These are phyloP conservation scores for Solanum etuberosum DNA, from an alignment of 257 asterid species.

Conservation along the genomic window DNA sequence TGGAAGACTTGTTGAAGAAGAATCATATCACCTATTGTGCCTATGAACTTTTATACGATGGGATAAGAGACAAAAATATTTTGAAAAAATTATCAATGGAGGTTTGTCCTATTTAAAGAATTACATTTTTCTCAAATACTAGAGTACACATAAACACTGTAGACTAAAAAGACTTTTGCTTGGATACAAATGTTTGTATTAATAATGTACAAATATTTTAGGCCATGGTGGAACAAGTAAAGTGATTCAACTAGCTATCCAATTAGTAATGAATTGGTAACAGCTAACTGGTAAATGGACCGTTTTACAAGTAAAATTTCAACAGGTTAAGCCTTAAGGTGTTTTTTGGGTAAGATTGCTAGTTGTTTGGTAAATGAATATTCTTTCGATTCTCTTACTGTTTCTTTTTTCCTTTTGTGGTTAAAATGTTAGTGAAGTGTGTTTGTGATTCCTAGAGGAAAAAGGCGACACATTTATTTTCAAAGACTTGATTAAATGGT, in stretches of 20 bases:
- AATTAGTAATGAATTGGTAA: not conserved
- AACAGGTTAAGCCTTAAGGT: not conserved
- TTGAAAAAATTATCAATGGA: constrained; percentile 27
- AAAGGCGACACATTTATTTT: not conserved
- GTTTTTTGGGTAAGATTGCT: not conserved
- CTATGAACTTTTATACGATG: constrained; percentile 65
- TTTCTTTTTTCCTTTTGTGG: not conserved
- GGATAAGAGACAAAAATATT: constrained; percentile 60
- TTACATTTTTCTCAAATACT: not conserved
- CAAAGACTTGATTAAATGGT: not conserved
- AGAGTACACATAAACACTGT: not conserved
- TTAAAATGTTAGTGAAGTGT: not conserved
- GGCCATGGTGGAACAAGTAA: not conserved
- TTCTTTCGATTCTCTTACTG: not conserved
- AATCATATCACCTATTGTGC: constrained; percentile 57
- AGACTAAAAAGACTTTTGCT: not conserved
- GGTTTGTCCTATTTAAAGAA: constrained; percentile 1
- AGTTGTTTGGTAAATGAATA: not conserved
- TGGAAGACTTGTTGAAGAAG: constrained; percentile 71
- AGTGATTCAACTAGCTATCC: not conserved
- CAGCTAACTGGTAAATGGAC: not conserved
- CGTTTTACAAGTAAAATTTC: not conserved
- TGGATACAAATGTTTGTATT: not conserved
- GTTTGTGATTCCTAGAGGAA: not conserved
- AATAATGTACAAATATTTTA: not conserved